Evolutionary conservation across 805 yeast genomes (phyloP).

Genomic region (Barnettozyma sucrosica): DNA sequence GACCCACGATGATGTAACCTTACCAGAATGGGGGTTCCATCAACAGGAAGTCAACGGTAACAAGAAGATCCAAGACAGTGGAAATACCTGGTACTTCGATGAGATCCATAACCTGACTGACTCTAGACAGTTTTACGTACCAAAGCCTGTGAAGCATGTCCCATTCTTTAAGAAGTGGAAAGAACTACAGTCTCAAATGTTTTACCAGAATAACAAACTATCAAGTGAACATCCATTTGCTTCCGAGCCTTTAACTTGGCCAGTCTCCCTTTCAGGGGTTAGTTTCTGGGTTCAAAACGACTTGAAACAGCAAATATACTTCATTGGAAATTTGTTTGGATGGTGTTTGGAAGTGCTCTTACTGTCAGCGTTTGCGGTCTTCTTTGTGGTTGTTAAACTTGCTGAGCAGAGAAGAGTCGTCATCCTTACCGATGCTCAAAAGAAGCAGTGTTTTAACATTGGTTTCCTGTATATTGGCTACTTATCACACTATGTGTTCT

Average conservation of each 20-base stretch:
- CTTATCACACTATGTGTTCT: conserved; percentile 86
- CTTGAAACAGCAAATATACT: conserved; percentile 72
- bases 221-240: conserved; percentile 93
- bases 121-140: conserved; percentile 53
- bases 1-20: conserved; percentile 76
- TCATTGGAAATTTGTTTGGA: conserved; percentile 85
- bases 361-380: conserved; percentile 55
- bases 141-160: conserved; percentile 53
- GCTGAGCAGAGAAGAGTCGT: conserved; percentile 65
- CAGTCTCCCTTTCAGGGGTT: conserved; percentile 81
- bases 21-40: conserved; percentile 92
- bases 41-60: conserved; percentile 96
- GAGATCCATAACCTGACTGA: conserved; percentile 61
- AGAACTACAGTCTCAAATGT: conserved; percentile 86
- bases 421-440: conserved; percentile 53
- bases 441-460: conserved; percentile 71
- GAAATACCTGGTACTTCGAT: conserved; percentile 75
- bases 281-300: conserved; percentile 86
- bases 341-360: conserved; percentile 78
- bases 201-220: conserved; percentile 83
- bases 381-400: conserved; percentile 68
- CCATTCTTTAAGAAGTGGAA: conserved; percentile 84
- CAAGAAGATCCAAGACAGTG: conserved; percentile 63
- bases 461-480: conserved; percentile 85
- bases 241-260: conserved; percentile 89